Evolutionary conservation across 2,329 filamentous ascomycete species (phyloP), one percentile per base, ranked within the genome.

Genomic region (Fusarium sp.): DNA sequence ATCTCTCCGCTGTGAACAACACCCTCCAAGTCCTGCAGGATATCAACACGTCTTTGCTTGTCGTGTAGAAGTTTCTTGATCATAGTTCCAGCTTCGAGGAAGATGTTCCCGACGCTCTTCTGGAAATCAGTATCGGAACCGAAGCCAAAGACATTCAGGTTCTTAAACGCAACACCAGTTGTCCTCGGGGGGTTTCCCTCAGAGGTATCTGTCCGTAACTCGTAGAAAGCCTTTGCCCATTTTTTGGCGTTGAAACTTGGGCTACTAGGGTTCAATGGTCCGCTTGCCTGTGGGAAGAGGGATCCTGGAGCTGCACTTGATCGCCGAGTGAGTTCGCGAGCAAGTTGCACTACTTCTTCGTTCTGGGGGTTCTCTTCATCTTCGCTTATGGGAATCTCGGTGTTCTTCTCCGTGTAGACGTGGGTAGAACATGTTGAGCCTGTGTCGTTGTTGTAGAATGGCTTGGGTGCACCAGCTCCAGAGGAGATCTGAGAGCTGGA

Each of bases 1-100:
- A 92, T 90, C 81, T 92, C 90, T 37, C 90, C 90, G 59, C 84
- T 85, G 66, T 86, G 82, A 2, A 92, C 85, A 0, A 92, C 72
- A 6, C 90, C 90, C 67, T 92, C 88, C 59, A 90, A 85, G 66
- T 85, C 79, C 59, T 83, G 85, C 49, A 92, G 78, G 64, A 92
- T 92, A 68, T 92, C 87, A 64, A 90, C 86, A 56, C 85, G 83
- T 70, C 83, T 80, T 52, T 83, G 82, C 69, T 85, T 70, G 40
- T 85, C 60, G 7, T 86, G 62, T 1, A 72, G 25, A 8, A 71
- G 27, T 14, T 49, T 68, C 37, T 64, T 71, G 3, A 54, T 10
- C 40, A 69, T 56, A 0, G 60, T 63, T 2, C 69, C 71, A 0
- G 57, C 56, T 19, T 74, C 71, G 9, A 74, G 62, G 8, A 73